Base-by-base conservation (phyloP, 495 filamentous ascomycete genomes). In the Sabuloglossum arenarium region DNA sequence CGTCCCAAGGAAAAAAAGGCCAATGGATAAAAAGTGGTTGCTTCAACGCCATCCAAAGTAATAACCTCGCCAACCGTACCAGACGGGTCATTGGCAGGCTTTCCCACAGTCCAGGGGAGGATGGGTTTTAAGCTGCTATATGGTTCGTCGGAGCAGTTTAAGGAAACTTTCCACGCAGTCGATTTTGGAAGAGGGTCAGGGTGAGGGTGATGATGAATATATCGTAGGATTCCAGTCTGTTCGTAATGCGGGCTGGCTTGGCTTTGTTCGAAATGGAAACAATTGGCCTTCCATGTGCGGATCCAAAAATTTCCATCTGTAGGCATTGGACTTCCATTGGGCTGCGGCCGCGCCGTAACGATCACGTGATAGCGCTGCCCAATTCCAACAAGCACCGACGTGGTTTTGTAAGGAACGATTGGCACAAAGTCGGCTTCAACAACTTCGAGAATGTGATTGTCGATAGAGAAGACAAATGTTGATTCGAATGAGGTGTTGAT, bases 351-450 rank as follows among this genome's bases (percentile, higher is more conserved):
- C n/a, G 81, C 82, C 43, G 75, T 74, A 47, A 87, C 75, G 56
- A 84, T 77, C 9, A 87, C 69, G 59, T 86, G 77, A 65, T 82
- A 82, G 31, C 84, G 74, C 67, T 87, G 81, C 6, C 34, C 34
- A 62, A 86, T 85, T 27, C 63, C 76, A 50, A 87, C 70, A 28
- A 68, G 61, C 14, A 84, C 57, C 27, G 68, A 66, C 28, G 67
- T 57, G 46, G 69, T 67, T 23, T 67, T 68, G 43, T 68, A 66
- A 3, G 77, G 69, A 10, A 66, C 62, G 51, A 80, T 73, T 11
- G 77, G 75, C 9, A 76, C 72, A 29, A 73, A 66, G 59, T 79
- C 75, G 29, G 63, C 65, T 8, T 65, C 65, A 56, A 79, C 75
- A 46, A 80, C 68, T 27, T 70, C 73, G 58, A 75, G 62, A 11